Evolutionary conservation across 495 filamentous ascomycete species (phyloP).

Genomic region (Margaritispora aquatica): DNA sequence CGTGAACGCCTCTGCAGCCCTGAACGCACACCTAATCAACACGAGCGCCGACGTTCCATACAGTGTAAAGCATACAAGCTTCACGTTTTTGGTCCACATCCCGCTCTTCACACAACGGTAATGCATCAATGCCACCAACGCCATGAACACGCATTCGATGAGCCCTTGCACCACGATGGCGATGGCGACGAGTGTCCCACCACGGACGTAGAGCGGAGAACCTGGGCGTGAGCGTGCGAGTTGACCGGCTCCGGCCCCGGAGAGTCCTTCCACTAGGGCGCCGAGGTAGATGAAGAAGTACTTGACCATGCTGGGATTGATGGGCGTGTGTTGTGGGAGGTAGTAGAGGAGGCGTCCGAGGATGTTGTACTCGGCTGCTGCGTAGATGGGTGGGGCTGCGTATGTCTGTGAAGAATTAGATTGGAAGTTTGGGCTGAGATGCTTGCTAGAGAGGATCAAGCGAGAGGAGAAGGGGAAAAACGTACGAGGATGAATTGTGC

Average conservation of each 20-base stretch:
- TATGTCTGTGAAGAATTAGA: no score
- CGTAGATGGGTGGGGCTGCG: conserved; percentile 42
- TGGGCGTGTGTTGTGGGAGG: conserved; percentile 26
- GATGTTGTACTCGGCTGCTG: conserved; percentile 47
- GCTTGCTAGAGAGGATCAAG: no score
- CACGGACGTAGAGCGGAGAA: conserved; percentile 26
- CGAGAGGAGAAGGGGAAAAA: no score
- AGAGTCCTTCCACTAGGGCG: conserved; percentile 31
- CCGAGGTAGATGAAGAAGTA: conserved; percentile 32
- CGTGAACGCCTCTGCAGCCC: conserved; percentile 31
- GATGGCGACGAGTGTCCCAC: conserved; percentile 53
- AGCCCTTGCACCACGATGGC: conserved; percentile 58
- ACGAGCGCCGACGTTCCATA: conserved; percentile 35
- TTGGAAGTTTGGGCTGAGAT: no score
- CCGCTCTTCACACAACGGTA: conserved; percentile 20
- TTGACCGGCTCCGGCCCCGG: conserved; percentile 31
- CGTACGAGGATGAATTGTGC: conserved; percentile 39
- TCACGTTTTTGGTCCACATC: conserved; percentile 29
- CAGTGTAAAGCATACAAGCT: conserved; percentile 30
- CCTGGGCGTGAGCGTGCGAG: background rate
- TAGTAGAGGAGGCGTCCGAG: conserved; percentile 37
- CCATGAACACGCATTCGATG: conserved; percentile 54
- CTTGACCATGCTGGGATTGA: conserved; percentile 34
- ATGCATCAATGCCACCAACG: conserved; percentile 40
- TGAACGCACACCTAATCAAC: conserved; percentile 33